A percentile compares a stretch with the other conserved stretches of the same genome.
These are phyloP conservation scores for Scytalidium lignicola DNA, from an alignment of 2,329 filamentous ascomycete genomes.

Conservation along the genomic window DNA sequence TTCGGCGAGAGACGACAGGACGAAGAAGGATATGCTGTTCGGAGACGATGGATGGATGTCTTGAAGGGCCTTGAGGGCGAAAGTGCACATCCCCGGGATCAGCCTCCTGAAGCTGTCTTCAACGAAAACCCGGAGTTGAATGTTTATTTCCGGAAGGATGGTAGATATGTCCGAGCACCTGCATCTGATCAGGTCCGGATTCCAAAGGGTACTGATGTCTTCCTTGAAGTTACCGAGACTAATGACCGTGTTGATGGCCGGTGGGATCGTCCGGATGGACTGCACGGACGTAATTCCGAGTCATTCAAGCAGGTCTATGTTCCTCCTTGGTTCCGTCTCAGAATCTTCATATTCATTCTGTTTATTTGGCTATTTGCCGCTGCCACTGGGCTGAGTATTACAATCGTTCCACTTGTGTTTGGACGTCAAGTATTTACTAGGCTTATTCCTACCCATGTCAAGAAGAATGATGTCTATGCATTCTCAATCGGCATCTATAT, in stretches of 20 bases:
- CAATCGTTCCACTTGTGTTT: conserved; percentile 79
- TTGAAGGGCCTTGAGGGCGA: conserved; percentile 38
- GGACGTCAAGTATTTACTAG: conserved; percentile 73
- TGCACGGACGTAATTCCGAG: conserved; percentile 49
- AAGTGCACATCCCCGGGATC: conserved; percentile 4
- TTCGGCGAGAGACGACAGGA: conserved; percentile 78
- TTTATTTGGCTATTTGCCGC: conserved; percentile 93
- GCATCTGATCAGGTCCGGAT: conserved; percentile 94
- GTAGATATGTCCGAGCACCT: conserved; percentile 84
- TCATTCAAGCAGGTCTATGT: conserved; percentile 63
- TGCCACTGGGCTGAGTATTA: conserved; percentile 76
- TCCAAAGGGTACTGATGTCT: conserved; percentile 75
- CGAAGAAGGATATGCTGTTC: conserved; percentile 68
- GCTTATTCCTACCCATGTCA: conserved; percentile 65
- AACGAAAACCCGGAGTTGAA: conserved; percentile 37
- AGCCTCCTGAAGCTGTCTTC: conserved; percentile 32
- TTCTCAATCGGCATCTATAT: conserved; percentile 88
- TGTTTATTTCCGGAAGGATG: conserved; percentile 60
- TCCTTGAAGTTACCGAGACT: conserved; percentile 67
- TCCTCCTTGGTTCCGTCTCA: conserved; percentile 75
- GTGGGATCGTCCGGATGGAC: conserved; percentile 45
- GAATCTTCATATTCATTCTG: conserved; percentile 81
- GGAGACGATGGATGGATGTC: conserved; percentile 55
- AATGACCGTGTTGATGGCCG: conserved; percentile 60
- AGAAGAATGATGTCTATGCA: conserved; percentile 92